A percentile compares a stretch with the other conserved stretches of the same genome.
Evolutionary conservation across 768 basidiomycete genomes (phyloP).

Genomic region (Cystobasidiopsis lactophilus): DNA sequence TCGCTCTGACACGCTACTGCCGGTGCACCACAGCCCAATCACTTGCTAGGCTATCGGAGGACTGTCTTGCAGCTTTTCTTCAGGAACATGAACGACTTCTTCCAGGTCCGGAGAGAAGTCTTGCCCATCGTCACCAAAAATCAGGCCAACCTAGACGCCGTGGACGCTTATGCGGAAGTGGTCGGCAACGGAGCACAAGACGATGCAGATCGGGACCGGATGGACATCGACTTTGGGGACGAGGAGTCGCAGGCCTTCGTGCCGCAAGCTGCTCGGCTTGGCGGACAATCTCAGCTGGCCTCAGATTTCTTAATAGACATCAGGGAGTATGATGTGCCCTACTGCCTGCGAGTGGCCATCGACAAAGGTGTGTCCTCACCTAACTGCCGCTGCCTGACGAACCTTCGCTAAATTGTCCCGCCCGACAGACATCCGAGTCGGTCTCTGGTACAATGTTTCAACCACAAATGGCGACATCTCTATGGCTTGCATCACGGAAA

Average conservation of each 20-base stretch:
- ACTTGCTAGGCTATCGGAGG: slow-evolving; percentile 79
- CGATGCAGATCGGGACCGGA: slow-evolving; percentile 12
- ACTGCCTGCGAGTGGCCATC: slow-evolving; percentile 95
- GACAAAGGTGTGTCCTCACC: slow-evolving; percentile 41
- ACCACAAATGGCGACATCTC: slow-evolving; percentile 43
- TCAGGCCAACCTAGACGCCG: slow-evolving; percentile 72
- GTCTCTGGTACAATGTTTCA: slow-evolving; percentile 85
- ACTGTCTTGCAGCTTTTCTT: slow-evolving; percentile 75
- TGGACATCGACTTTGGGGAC: slow-evolving; percentile 27
- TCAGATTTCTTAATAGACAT: slow-evolving; percentile 79
- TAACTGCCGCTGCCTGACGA: background rate
- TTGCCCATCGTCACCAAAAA: slow-evolving; percentile 76
- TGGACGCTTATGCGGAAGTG: slow-evolving; percentile 95
- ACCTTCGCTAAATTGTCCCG: background rate
- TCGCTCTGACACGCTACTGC: background rate
- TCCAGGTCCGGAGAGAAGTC: slow-evolving; percentile 65
- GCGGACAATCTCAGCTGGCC: slow-evolving; percentile 26
- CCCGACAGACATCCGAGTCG: slow-evolving; percentile 58
- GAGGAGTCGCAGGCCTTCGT: slow-evolving; percentile 7
- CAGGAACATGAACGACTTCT: slow-evolving; percentile 77
- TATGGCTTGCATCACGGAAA: slow-evolving; percentile 48
- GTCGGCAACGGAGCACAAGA: slow-evolving; percentile 39
- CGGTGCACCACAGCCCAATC: slow-evolving; percentile 43
- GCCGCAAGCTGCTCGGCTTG: slow-evolving; percentile 5
- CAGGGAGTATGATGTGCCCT: slow-evolving; percentile 88